phyloP scores from a whole-genome alignment of 139 green algal species.

The Chlamydomonas schloesseri region DNA sequence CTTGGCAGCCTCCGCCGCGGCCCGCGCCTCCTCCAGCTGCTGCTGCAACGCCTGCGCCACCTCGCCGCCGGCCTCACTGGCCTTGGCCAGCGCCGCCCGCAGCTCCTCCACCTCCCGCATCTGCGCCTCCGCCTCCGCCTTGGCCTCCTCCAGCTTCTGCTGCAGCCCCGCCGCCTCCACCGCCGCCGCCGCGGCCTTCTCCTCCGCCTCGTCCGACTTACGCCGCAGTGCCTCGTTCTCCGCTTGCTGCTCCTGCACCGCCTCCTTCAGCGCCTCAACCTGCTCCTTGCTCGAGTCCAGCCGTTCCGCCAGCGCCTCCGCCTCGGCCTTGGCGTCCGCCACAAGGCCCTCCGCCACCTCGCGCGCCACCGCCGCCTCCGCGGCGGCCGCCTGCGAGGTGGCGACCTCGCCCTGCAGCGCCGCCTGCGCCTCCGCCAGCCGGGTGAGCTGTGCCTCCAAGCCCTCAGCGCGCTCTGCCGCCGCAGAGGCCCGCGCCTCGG shows the following conservation, averaged over 20 bases:
- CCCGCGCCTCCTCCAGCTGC: neutral
- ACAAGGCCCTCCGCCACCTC: too few relatives aligned
- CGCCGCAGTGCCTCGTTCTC: neutral
- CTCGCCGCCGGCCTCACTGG: neutral
- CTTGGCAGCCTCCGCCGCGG: neutral
- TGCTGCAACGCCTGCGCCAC: neutral
- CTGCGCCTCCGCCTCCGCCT: neutral
- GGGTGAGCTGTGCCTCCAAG: neutral
- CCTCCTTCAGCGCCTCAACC: constrained; percentile 32
- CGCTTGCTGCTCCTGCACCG: constrained; percentile 11
- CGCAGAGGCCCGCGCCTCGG: neutral
- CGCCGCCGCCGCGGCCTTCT: neutral
- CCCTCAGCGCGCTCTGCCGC: neutral
- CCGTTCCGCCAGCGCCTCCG: neutral
- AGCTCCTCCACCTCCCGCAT: neutral
- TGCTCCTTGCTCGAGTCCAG: constrained; percentile 28
- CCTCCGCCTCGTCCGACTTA: neutral
- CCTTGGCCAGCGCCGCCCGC: neutral
- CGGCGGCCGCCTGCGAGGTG: neutral
- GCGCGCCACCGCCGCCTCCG: neutral
- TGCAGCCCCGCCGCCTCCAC: neutral
- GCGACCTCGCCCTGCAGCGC: neutral
- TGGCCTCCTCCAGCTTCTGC: neutral
- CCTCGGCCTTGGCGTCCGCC: neutral
- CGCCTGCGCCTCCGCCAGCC: neutral